Base-by-base conservation (phyloP, 2,329 filamentous ascomycete species). In the Trichoderma sp. region DNA sequence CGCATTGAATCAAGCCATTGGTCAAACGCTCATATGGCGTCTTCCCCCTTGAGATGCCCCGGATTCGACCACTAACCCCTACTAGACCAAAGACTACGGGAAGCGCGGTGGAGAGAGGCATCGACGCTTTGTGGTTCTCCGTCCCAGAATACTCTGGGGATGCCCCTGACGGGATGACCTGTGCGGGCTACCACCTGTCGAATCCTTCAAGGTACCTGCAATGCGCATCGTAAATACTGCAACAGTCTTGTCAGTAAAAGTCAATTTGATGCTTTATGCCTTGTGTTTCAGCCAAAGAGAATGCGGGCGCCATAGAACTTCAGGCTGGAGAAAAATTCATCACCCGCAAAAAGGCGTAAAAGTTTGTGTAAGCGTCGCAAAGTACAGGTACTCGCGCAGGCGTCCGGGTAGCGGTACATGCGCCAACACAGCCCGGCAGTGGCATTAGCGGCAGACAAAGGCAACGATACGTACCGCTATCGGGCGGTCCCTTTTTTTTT, bases 391-490 rank as follows among this genome's bases (percentile, higher is more conserved):
- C 40, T 7, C 16, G 40, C 5, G 13, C 33, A 35, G 33, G 33
- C 33, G 13, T 13, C 13, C 11, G 33, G 40, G 40, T 43, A 43
- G 40, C 40, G 40, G 40, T 43, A 43, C 40, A 43, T 43, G 40
- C 55, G 43, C 62, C 43, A 66, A 66, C 63, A 52, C 27, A 47
- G 53, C 52, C 63, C 62, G 57, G 53, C 57, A 55, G 57, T 57
- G 47, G 53, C 58, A 66, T 66, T 35, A 29, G 63, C 43, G 53
- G 57, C 63, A 49, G 40, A 40, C 29, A 43, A 27, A 56, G 49
- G 7, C 56, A 53, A n/a, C 21, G 55, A 57, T 57, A 57, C 55
- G 29, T 49, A 66, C 63, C 63, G 55, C 63, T 66, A 66, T 66
- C 63, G 63, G 63, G 58, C 63, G 40, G 53, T 57, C 58, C 33